Base-by-base conservation (phyloP, 2,329 filamentous ascomycete species). In the Juglanconis juglandina region DNA sequence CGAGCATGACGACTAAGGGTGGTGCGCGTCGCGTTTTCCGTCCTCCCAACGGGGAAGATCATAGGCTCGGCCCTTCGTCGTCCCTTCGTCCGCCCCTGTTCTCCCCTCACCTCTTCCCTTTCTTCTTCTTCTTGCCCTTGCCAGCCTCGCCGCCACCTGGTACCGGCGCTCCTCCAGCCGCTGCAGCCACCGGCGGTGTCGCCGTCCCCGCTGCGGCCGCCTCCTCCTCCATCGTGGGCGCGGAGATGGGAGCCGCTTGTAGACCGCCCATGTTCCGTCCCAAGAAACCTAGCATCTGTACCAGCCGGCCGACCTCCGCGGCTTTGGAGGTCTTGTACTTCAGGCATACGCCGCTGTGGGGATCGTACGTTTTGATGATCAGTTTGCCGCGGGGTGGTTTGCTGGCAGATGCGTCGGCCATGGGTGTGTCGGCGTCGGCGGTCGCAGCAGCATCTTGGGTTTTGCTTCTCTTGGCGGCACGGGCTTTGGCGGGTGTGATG, bases 311-410 rank as follows among this genome's bases (percentile, higher is more conserved):
- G 9, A 99, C 92, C 76, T 98, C 94, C 24, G 91, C 91, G 24
- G 90, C 91, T 76, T 96, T 96, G 71, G 88, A 89, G 41, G 95
- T 99, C 72, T 86, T 84, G 80, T 97, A 98, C 77, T 97, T 96
- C 64, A 99, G 82, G 63, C 88, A 88, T 60, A 88, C 87, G 69
- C 95, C 95, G 58, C 87, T 89, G 47, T 79, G 79, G 0, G 95
- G 90, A 73, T 97, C 91, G 77, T 87, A 98, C 4, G 95, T 95
- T 79, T 96, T 98, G 63, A 99, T 78, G 4, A 87, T 88, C 55
- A 99, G 87, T 58, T 81, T 85, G 65, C 89, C 92, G 65, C 83
- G 82, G 4, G 87, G 80, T 2, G 84, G 77, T 58, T 81, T 80
- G 4, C 75, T 59, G 51, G 72, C 64, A 51, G 66, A 60, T 13